These are phyloP conservation scores for Hydrangea macrophylla DNA, from an alignment of 148 eudicot species.

Conservation along the genomic window DNA sequence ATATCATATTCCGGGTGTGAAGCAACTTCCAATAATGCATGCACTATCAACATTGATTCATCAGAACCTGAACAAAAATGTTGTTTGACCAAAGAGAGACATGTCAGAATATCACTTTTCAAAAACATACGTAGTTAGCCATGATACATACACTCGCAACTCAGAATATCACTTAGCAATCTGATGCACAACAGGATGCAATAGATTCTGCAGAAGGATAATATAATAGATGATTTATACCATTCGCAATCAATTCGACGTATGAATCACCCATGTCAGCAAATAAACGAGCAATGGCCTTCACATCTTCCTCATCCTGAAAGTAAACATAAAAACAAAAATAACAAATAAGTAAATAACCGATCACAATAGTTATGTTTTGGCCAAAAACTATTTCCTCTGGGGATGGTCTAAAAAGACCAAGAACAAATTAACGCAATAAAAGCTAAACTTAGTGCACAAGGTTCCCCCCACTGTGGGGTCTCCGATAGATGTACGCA, in stretches of 20 bases:
- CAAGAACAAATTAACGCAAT: not conserved
- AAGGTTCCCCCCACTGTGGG: too few relatives aligned
- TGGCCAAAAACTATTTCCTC: not conserved
- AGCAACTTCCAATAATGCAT: slow-evolving; percentile 82
- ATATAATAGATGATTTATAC: slow-evolving; percentile 34
- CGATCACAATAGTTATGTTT: not conserved
- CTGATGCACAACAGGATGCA: slow-evolving; percentile 1
- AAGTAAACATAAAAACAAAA: slow-evolving; percentile 13
- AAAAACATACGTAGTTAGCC: not conserved
- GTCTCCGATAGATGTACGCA: too few relatives aligned
- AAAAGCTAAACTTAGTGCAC: too few relatives aligned
- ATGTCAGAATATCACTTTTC: slow-evolving; percentile 9
- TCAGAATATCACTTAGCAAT: not conserved
- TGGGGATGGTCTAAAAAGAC: not conserved
- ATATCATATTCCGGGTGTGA: slow-evolving; percentile 97
- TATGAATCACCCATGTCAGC: slow-evolving; percentile 99
- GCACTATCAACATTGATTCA: slow-evolving; percentile 89
- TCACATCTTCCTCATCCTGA: slow-evolving; percentile 98
- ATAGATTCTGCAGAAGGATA: not conserved
- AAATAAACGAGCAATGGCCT: slow-evolving; percentile 96
- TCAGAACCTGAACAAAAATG: slow-evolving; percentile 68
- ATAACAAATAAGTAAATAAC: too few relatives aligned
- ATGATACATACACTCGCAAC: not conserved
- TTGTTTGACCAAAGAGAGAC: not conserved
- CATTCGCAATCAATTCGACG: slow-evolving; percentile 89